Base-by-base conservation (phyloP, 2,329 filamentous ascomycete species). In the Aspergillus alliaceus region DNA sequence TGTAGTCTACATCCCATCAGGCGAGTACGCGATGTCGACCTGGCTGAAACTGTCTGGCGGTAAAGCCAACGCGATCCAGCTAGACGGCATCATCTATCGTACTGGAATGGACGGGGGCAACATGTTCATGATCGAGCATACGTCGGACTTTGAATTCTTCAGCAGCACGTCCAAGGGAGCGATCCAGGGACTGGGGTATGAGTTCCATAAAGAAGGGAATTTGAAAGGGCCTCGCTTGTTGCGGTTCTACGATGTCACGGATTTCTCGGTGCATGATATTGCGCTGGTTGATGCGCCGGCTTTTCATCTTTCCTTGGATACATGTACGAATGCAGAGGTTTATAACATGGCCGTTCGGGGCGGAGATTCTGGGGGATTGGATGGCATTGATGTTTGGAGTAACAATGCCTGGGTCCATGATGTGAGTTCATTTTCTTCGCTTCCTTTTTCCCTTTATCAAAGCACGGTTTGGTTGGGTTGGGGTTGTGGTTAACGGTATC, bases 391-490 rank as follows among this genome's bases (percentile, higher is more conserved):
- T 65, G 75, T 85, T 4, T 83, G 77, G 72, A 77, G 79, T 15
- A 77, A 69, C 46, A 85, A 86, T 61, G 79, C 85, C 52, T 83
- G 80, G 79, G 72, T 85, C 48, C 84, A 86, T 64, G 83, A 86
- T 66, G 75, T 70, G 55, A 46, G 68, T 1, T 6, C 24, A 7
- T 11, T 37, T 8, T 4, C 34, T 24, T 12, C n/a, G n/a, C 20
- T 20, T 11, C 32, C n/a, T 20, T 12, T 42, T 34, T 27, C 31
- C n/a, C 32, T 46, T 2, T 27, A 22, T 6, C 8, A 5, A 11
- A 20, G 2, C n/a, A 11, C 35, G 4, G 4, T 27, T n/a, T 4
- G 1, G 1, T 4, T 42, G 15, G 12, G 6, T 18, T 18, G 40
- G 11, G 25, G 27, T 9, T 27, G 14, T n/a, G 40, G 15, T 8